Evolutionary conservation across 176 grass and related monocot genomes (phyloP).

Genomic region (Lolium rigidum): DNA sequence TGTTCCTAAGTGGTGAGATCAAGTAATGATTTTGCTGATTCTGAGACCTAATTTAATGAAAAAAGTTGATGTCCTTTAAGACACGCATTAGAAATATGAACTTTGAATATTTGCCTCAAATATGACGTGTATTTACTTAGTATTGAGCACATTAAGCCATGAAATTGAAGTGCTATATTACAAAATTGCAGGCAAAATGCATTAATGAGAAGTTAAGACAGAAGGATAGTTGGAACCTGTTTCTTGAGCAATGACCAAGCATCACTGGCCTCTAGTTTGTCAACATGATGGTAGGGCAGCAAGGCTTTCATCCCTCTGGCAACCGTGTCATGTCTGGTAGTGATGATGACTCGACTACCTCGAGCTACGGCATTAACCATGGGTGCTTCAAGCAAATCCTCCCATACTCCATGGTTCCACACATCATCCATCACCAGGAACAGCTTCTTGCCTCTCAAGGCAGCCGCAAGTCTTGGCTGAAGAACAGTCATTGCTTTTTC

Average conservation of each 20-base stretch:
- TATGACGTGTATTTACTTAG: neutral
- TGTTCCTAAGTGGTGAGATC: neutral
- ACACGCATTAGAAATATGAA: neutral
- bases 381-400: neutral
- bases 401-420: conserved; percentile 36
- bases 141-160: neutral
- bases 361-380: neutral
- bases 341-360: conserved; percentile 17
- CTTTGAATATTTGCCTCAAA: neutral
- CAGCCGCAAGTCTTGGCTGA: neutral
- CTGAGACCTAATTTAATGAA: too few species aligned
- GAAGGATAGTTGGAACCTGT: neutral
- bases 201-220: neutral
- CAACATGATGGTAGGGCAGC: neutral
- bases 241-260: conserved; percentile 14
- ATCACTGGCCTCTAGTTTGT: neutral
- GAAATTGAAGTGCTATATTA: neutral
- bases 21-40: neutral
- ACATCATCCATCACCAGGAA: conserved; percentile 56
- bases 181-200: neutral
- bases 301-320: conserved; percentile 5
- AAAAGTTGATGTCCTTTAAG: neutral
- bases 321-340: conserved; percentile 30
- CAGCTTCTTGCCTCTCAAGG: neutral
- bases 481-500: neutral